Base-by-base conservation (phyloP, 208 protist species). In the Wallacemonas sp. region DNA sequence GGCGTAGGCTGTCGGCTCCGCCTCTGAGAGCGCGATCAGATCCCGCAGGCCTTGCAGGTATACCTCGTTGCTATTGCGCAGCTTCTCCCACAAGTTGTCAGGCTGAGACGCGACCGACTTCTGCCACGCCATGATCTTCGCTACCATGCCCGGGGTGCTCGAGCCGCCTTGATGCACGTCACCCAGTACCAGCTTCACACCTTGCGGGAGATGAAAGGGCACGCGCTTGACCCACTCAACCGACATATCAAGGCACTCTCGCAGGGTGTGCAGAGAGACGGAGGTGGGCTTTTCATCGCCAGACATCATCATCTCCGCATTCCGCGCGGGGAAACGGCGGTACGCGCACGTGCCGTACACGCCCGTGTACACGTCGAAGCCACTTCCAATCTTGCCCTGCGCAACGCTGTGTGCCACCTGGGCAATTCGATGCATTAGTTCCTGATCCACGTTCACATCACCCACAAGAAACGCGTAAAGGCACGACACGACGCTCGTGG, bases 281-380 rank as follows among this genome's bases (percentile, higher is more conserved):
- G 62, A 65, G 6, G 53, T 66, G 22, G 86, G 74, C 61, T 68
- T 53, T 39, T 72, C 73, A 17, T 45, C 76, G 33, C 62, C 62
- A 33, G 44, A 31, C 75, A 94, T 70, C 54, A 94, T 66, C 46
- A 65, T 65, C 45, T 93, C 80, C 28, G 96, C 70, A 41, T 68
- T 68, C 9, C 53, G 44, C 11, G 86, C 73, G 21, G 84, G 77
- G 74, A 97, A 98, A 36, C 96, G 85, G 28, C 80, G 84, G 83
- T 98, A 99, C 8, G 76, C 80, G 65, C 93, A 93, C 39, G 88
- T 93, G 56, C 97, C 97, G 72, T 92, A 98, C 1, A 96, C 85
- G 30, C 97, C 97, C 8, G 96, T 94, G 70, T 86, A 97, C 17
- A 99, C 95, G 72, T 99, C 97, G 72, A 99, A 99, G 34, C 97